Base-by-base conservation (phyloP, 305 asterid species). In the Lippia alba region DNA sequence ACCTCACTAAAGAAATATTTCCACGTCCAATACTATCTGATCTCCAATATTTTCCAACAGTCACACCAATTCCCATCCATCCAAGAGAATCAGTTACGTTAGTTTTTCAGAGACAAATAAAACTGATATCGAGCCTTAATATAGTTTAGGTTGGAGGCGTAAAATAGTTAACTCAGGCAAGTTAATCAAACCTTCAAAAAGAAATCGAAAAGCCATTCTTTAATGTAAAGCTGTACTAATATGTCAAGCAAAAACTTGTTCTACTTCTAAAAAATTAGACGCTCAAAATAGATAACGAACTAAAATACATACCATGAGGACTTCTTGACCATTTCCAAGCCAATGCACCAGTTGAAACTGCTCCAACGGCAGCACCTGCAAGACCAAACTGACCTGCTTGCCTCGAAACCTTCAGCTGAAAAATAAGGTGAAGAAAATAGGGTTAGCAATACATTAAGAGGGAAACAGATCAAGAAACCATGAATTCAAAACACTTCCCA, bases 271-370 rank as follows among this genome's bases (percentile, higher is more conserved):
- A 30, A 33, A 30, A 51, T 4, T n/a, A 33, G 5, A 67, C 8
- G 34, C 58, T 44, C 61, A 34, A 55, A 53, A 5, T 39, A 15
- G 7, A 65, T 40, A 51, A 54, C 33, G 41, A 5, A 36, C 8
- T 15, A 55, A 12, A 18, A 12, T 61, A 44, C 74, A 14, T 81
- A 93, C 97, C 97, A 76, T 93, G 97, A 61, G 86, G 89, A 83
- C 92, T 89, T 83, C 78, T 87, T 4, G 98, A 93, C 85, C 91
- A 93, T 83, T 85, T 89, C 89, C 83, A 89, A 70, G 89, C 82
- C 73, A 61, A 72, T 36, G 91, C 96, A 61, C 88, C 96, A 45
- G 96, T 86, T 36, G 90, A 71, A 79, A 84, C 83, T 20, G 92
- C 96, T 72, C 98, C 97, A 50, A 86, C 58, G 44, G 75, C 79